Percentiles rank a stretch among this genome's conserved stretches.
Evolutionary conservation across 257 asterid species (phyloP).

Genomic region (Coffea eugenioides): DNA sequence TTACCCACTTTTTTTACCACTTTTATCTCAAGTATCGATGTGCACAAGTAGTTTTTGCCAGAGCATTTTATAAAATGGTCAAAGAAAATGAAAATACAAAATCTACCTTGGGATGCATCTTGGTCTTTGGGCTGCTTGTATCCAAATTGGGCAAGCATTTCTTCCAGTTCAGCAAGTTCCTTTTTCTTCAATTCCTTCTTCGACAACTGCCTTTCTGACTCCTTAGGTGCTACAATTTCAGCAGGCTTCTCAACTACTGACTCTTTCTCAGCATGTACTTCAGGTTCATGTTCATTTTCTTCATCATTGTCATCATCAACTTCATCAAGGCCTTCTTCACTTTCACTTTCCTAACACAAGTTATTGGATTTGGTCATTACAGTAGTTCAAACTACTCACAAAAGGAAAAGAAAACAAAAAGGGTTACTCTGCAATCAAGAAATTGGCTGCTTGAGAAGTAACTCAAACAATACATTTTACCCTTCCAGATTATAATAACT

Average conservation of each 20-base stretch:
- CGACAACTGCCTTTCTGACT: conserved; percentile 84
- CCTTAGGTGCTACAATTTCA: conserved; percentile 61
- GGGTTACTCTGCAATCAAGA: not conserved
- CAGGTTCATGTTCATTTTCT: conserved; percentile 71
- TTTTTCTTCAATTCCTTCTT: conserved; percentile 94
- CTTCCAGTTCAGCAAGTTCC: conserved; percentile 97
- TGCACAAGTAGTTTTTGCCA: not conserved
- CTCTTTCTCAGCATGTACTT: conserved; percentile 50
- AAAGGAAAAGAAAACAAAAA: not conserved
- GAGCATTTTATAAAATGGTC: not conserved
- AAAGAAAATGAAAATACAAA: not conserved
- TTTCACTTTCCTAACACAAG: conserved; percentile 40
- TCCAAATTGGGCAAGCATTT: conserved; percentile 86
- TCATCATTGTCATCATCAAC: conserved; percentile 64
- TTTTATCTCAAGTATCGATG: not conserved
- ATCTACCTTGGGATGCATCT: conserved; percentile 60
- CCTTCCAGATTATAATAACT: not conserved
- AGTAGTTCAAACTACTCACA: not conserved
- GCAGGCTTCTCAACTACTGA: conserved; percentile 42
- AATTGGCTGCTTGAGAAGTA: not conserved
- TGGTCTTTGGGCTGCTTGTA: conserved; percentile 45
- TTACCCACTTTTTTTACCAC: not conserved
- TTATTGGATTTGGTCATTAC: not conserved
- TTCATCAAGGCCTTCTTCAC: conserved; percentile 45
- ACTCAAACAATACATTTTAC: not conserved